Evolutionary conservation across 2,329 filamentous ascomycete species (phyloP), one percentile per base, ranked within the genome.

Genomic region (Aureobasidium sp.): DNA sequence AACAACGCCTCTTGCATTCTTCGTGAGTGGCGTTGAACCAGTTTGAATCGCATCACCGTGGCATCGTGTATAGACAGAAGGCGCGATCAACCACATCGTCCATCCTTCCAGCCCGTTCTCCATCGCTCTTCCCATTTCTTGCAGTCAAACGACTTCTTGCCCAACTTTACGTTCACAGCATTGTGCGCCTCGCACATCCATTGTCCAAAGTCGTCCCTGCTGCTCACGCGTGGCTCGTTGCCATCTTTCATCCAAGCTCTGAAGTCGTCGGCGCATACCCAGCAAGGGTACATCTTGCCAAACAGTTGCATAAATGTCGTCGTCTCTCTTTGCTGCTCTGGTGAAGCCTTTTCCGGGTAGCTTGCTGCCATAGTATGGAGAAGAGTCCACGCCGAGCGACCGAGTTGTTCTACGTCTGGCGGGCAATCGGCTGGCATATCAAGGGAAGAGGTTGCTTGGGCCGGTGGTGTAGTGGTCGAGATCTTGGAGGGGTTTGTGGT

Each of bases 201-300:
- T 63, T 79, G 79, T 29, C 89, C 90, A 73, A 94, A 91, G 68
- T 91, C 88, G 62, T 85, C 83, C 61, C 83, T 73, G 50, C 76
- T 79, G 63, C 78, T 79, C 21, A 87, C 76, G 62, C 77, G 70
- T 42, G 93, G 86, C 70, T 84, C 83, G 66, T 92, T 88, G 2
- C 79, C 78, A 65, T 82, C 81, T 65, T 79, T 80, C 78, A 97
- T 87, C 82, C 93, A 97, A 0, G 73, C 73, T 73, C 88, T 88
- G 74, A 99, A 97, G 72, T 97, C 93, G 64, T 93, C 88, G 37
- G 92, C 94, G 75, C 94, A 99, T 3, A 89, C 84, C 91, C 92
- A 96, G 79, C 94, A 99, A 5, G 94, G 94, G 71, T 99, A 99
- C 25, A 97, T 76, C 67, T 88, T 88, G 32, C 89, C 86, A 73